phyloP scores from a whole-genome alignment of 2,329 filamentous ascomycete species.

The Aspergillus quadricinctus region DNA sequence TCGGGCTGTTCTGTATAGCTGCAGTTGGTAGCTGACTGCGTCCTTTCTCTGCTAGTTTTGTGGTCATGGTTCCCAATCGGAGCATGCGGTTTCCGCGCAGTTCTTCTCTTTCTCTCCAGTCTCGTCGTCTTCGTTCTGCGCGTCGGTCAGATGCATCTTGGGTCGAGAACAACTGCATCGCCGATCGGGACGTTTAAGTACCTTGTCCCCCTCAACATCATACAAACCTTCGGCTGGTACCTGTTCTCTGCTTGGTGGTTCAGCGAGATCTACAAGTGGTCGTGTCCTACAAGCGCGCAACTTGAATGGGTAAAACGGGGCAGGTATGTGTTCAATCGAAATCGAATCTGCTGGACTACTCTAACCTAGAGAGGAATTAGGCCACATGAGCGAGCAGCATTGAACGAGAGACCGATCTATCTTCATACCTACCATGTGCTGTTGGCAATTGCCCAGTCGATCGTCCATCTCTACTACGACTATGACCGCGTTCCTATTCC shows the following conservation, averaged over 20 bases:
- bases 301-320: slow-evolving; percentile 70
- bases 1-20: background rate
- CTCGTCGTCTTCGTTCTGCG: slow-evolving; percentile 79
- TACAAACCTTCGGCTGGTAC: slow-evolving; percentile 73
- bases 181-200: slow-evolving; percentile 60
- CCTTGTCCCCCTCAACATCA: slow-evolving; percentile 55
- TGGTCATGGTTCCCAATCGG: slow-evolving; percentile 87
- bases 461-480: slow-evolving; percentile 67
- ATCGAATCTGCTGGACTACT: background rate
- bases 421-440: slow-evolving; percentile 66
- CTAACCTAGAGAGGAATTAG: slow-evolving; percentile 22
- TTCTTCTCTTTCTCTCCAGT: slow-evolving; percentile 70
- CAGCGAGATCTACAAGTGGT: slow-evolving; percentile 75
- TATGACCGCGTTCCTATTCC: slow-evolving; percentile 63
- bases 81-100: slow-evolving; percentile 66
- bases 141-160: slow-evolving; percentile 76
- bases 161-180: slow-evolving; percentile 66
- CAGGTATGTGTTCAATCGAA: slow-evolving; percentile 46
- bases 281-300: slow-evolving; percentile 55
- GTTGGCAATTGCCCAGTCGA: slow-evolving; percentile 66
- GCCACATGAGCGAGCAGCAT: slow-evolving; percentile 61
- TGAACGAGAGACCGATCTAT: slow-evolving; percentile 86
- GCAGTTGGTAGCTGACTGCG: slow-evolving; percentile 6
- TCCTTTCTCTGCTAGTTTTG: slow-evolving; percentile 51
- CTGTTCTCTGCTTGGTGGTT: slow-evolving; percentile 73